These are phyloP conservation scores for Mycogone perniciosa DNA, from an alignment of 2,329 filamentous ascomycete genomes.

Conservation along the genomic window DNA sequence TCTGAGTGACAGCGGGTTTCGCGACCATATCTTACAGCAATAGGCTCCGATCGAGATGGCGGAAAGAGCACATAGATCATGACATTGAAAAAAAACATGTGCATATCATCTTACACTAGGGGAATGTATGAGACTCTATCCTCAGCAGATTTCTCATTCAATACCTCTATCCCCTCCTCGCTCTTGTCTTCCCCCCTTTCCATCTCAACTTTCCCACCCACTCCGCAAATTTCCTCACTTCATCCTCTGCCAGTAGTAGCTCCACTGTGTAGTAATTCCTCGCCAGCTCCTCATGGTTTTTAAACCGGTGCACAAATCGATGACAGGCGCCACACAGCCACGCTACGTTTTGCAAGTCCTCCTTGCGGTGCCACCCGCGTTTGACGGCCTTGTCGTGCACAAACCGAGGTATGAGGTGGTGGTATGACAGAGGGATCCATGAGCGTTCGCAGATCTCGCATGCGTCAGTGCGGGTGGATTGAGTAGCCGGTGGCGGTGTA, in stretches of 20 bases:
- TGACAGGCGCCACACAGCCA: slow-evolving; percentile 85
- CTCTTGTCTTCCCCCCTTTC: slow-evolving; percentile 44
- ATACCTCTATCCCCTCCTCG: background rate
- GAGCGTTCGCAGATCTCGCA: slow-evolving; percentile 74
- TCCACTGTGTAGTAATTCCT: slow-evolving; percentile 68
- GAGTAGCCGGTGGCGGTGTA: slow-evolving; percentile 58
- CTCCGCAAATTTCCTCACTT: slow-evolving; percentile 62
- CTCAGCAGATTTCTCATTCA: background rate
- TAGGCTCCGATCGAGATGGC: too few relatives aligned
- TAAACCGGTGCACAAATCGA: slow-evolving; percentile 71
- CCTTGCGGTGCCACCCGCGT: slow-evolving; percentile 71
- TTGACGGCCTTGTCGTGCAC: slow-evolving; percentile 72
- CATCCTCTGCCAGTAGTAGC: slow-evolving; percentile 59
- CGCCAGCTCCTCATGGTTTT: slow-evolving; percentile 71
- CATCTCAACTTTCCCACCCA: slow-evolving; percentile 72
- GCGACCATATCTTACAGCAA: too few relatives aligned
- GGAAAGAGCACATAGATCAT: too few relatives aligned
- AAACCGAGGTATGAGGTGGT: slow-evolving; percentile 75
- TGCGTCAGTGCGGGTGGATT: slow-evolving; percentile 45
- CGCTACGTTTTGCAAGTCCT: slow-evolving; percentile 71
- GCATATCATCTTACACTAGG: too few relatives aligned
- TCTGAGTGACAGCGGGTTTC: too few relatives aligned
- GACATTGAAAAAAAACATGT: too few relatives aligned
- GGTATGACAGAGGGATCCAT: slow-evolving; percentile 73
- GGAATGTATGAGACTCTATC: background rate